Percentiles rank a stretch among this genome's conserved stretches.
Conservation (phyloP, 345 rosid species). For the Boechera stricta region DNA sequence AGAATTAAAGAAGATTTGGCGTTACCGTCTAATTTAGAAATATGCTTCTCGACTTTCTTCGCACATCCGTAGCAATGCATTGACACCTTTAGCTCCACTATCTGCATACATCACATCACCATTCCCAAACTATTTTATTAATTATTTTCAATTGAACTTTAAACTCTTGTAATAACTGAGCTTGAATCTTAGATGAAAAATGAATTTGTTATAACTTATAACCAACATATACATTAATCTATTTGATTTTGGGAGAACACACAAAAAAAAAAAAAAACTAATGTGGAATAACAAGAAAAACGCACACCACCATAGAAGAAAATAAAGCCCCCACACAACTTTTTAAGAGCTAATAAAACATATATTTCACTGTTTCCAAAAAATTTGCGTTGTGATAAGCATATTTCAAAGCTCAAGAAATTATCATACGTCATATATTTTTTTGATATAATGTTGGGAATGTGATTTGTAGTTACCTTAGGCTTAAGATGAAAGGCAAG, state of each 20-base stretch:
- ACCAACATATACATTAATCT: neutral
- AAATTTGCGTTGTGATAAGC: slow-evolving; percentile 28
- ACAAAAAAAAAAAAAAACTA: neutral
- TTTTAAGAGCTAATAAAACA: slow-evolving; percentile 37
- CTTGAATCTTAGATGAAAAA: neutral
- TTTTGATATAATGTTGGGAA: neutral
- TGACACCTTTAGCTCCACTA: slow-evolving; percentile 83
- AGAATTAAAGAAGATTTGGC: slow-evolving; percentile 38
- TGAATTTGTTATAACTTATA: neutral
- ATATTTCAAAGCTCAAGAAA: slow-evolving; percentile 40
- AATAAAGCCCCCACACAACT: slow-evolving; percentile 28
- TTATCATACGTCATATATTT: neutral
- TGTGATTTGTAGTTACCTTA: slow-evolving; percentile 53
- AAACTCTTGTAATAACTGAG: slow-evolving; percentile 1
- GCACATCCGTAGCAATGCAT: slow-evolving; percentile 97
- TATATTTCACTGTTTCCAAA: slow-evolving; percentile 36
- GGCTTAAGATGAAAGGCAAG: slow-evolving; percentile 89
- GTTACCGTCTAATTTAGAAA: slow-evolving; percentile 82
- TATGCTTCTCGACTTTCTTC: slow-evolving; percentile 86
- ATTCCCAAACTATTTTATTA: neutral
- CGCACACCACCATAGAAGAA: slow-evolving; percentile 31
- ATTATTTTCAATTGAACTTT: neutral
- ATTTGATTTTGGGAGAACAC: slow-evolving; percentile 14
- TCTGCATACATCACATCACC: slow-evolving; percentile 52
- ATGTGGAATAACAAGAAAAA: slow-evolving; percentile 39